Percentiles rank a stretch among this genome's conserved stretches.
Evolutionary conservation across 306 rosid species (phyloP).

Genomic region (apple (Malus domestica)): DNA sequence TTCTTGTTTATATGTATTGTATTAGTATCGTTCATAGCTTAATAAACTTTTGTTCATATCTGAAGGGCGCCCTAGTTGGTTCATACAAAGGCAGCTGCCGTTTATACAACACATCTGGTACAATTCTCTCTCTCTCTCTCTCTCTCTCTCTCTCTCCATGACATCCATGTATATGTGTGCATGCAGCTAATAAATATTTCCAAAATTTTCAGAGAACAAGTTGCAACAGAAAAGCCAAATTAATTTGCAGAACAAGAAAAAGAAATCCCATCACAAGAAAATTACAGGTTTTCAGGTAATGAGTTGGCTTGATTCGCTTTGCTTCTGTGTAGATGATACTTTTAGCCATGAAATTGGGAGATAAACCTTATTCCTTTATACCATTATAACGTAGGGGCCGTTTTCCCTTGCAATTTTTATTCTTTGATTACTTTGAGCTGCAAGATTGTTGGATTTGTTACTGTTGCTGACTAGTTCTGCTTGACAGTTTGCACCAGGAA

Average conservation of each 20-base stretch:
- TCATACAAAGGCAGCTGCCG: conserved; percentile 96
- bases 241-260: conserved; percentile 93
- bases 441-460: conserved; percentile 10
- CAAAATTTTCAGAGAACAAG: conserved; percentile 61
- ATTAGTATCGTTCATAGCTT: conserved; percentile 12
- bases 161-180: not conserved
- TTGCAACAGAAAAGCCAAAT: conserved; percentile 74
- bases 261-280: conserved; percentile 83
- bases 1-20: conserved; percentile 5
- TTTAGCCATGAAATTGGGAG: not conserved
- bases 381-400: not conserved
- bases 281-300: conserved; percentile 98
- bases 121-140: not conserved
- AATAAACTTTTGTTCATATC: conserved; percentile 19
- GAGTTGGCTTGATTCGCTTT: conserved; percentile 13
- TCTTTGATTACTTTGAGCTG: conserved; percentile 12
- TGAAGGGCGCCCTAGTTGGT: conserved; percentile 95
- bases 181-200: conserved; percentile 8
- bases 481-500: conserved; percentile 96
- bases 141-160: not conserved
- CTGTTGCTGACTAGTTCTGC: conserved; percentile 30
- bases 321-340: not conserved
- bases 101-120: conserved; percentile 81
- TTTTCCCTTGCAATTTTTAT: conserved; percentile 3
- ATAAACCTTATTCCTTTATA: not conserved